These are phyloP conservation scores for Diaporthe nobilis DNA, from an alignment of 2,329 filamentous ascomycete genomes.

Conservation along the genomic window DNA sequence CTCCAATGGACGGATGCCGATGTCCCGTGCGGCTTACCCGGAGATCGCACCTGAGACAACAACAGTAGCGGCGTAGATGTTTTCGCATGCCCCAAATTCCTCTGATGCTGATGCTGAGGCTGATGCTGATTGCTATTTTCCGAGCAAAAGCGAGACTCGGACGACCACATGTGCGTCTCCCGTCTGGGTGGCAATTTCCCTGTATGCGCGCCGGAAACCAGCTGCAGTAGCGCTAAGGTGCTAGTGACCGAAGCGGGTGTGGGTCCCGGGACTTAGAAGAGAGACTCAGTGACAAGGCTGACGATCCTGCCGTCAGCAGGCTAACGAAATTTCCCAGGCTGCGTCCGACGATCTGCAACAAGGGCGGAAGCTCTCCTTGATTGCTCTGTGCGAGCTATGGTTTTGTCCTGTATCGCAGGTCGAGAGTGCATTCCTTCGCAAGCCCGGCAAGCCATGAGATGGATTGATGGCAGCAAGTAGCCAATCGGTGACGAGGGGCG, in stretches of 20 bases:
- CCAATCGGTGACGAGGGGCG: constrained; percentile 21
- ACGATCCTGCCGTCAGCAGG: constrained; percentile 24
- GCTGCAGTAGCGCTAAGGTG: constrained; percentile 30
- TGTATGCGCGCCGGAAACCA: constrained; percentile 14
- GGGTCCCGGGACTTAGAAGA: constrained; percentile 25
- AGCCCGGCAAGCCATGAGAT: constrained; percentile 6
- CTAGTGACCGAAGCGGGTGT: constrained; percentile 30
- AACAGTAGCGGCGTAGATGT: constrained; percentile 14
- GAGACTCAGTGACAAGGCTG: constrained; percentile 25
- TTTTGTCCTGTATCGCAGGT: background rate
- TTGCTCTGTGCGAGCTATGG: background rate
- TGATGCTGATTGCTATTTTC: background rate
- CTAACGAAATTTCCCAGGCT: constrained; percentile 20
- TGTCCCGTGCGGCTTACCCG: constrained; percentile 27
- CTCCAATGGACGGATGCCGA: constrained; percentile 24
- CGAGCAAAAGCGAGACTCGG: constrained; percentile 15
- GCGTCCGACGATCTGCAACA: constrained; percentile 27
- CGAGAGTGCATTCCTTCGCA: background rate
- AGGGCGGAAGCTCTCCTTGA: background rate
- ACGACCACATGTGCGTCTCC: constrained; percentile 10
- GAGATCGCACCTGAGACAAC: constrained; percentile 8
- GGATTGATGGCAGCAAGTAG: background rate
- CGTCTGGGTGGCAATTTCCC: constrained; percentile 17
- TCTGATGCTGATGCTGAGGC: background rate
- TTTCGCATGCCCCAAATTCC: background rate